These are phyloP conservation scores for Musa troglodytarum DNA, from an alignment of 176 grass and related monocot species.

Conservation along the genomic window DNA sequence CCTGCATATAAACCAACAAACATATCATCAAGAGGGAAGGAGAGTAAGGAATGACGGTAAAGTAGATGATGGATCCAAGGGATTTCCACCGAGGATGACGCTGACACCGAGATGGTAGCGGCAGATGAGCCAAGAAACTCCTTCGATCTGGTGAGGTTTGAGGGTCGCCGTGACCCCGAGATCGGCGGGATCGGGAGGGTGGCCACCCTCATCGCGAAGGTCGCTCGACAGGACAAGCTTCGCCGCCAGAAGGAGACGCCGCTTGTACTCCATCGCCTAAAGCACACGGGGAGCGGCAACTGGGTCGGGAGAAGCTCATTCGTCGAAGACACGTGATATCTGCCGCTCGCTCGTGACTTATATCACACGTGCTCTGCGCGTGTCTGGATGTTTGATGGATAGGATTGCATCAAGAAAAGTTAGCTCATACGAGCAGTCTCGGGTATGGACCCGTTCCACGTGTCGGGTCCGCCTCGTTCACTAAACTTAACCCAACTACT, in stretches of 20 bases:
- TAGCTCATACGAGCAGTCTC: no score
- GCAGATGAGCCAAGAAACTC: slow-evolving; percentile 67
- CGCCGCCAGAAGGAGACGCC: slow-evolving; percentile 52
- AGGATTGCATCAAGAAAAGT: no score
- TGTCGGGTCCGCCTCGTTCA: no score
- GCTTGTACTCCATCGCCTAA: slow-evolving; percentile 27
- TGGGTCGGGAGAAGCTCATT: not conserved
- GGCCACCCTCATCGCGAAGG: not conserved
- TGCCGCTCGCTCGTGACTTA: no score
- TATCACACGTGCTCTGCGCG: no score
- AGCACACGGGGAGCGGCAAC: not conserved
- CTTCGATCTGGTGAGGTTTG: slow-evolving; percentile 75
- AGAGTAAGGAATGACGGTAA: not conserved
- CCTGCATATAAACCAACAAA: slow-evolving; percentile 34
- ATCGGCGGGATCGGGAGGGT: slow-evolving; percentile 10
- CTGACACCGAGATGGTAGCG: slow-evolving; percentile 77
- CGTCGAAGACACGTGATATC: no score
- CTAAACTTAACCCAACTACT: no score
- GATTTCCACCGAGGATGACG: slow-evolving; percentile 51
- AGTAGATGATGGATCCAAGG: not conserved
- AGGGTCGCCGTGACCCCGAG: slow-evolving; percentile 55
- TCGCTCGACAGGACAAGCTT: slow-evolving; percentile 48
- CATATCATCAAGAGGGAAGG: not conserved
- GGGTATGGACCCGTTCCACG: no score
- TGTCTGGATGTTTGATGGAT: no score